phyloP scores from a whole-genome alignment of 2,329 filamentous ascomycete genomes.

The Colletotrichum sidae region DNA sequence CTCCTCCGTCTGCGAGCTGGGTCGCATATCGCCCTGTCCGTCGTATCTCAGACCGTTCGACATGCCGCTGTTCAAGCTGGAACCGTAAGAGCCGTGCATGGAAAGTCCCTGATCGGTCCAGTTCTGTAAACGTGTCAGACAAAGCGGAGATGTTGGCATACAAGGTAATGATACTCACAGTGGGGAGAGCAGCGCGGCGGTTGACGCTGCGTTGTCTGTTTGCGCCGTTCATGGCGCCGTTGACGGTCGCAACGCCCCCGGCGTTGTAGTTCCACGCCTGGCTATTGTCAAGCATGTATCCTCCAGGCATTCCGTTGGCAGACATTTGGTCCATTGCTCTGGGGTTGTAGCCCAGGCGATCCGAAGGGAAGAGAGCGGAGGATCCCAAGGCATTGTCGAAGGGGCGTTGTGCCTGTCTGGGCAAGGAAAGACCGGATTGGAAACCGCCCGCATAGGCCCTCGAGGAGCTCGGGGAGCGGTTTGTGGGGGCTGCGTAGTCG shows the following conservation, averaged over 20 bases:
- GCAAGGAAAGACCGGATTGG: conserved; percentile 52
- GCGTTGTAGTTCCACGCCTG: conserved; percentile 83
- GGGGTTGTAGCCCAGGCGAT: conserved; percentile 71
- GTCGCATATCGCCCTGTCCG: conserved; percentile 47
- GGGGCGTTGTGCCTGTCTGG: conserved; percentile 73
- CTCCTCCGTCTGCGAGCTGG: conserved; percentile 66
- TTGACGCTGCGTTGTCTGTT: conserved; percentile 66
- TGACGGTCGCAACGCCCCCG: conserved; percentile 72
- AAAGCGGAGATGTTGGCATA: not conserved
- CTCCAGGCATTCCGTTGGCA: conserved; percentile 52
- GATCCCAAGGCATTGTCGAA: conserved; percentile 77
- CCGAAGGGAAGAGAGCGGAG: conserved; percentile 76
- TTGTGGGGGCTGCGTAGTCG: conserved; percentile 68
- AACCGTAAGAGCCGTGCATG: conserved; percentile 53
- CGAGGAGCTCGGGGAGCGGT: conserved; percentile 64
- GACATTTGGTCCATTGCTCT: conserved; percentile 68
- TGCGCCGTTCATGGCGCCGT: conserved; percentile 74
- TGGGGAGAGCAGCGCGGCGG: conserved; percentile 73
- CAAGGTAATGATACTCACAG: conserved; percentile 64
- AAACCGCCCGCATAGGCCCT: conserved; percentile 66
- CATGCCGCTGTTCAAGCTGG: conserved; percentile 43
- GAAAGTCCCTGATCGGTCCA: conserved; percentile 64
- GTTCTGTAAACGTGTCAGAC: conserved; percentile 49
- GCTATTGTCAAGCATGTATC: conserved; percentile 73
- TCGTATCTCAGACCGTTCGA: conserved; percentile 56